Conservation (phyloP, 352 stramenopile species). For the Phytophthora chlamydospora region DNA sequence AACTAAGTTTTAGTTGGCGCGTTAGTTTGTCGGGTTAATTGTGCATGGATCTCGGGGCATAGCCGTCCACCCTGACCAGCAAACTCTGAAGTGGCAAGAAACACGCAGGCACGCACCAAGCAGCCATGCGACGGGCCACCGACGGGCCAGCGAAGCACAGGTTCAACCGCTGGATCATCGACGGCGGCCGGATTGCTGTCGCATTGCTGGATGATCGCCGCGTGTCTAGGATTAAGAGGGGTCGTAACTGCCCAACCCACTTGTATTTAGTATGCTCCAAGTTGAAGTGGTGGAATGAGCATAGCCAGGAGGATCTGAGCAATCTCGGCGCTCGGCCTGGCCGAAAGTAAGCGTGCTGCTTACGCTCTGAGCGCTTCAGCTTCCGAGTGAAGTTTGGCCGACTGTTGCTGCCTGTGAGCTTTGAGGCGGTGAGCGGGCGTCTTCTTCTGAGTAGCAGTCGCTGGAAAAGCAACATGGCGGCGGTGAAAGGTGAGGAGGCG, state of each 20-base stretch:
- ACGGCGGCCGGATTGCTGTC: conserved; percentile 16
- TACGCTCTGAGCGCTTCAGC: too few species aligned
- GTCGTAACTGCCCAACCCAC: not conserved
- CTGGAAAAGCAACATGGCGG: too few species aligned
- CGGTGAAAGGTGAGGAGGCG: too few species aligned
- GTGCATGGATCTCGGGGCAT: not conserved
- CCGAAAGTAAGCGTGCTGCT: too few species aligned
- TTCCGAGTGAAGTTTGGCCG: too few species aligned
- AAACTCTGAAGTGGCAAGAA: conserved; percentile 8
- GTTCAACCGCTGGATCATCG: conserved; percentile 10
- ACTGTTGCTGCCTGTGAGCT: too few species aligned
- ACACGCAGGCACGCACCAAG: conserved; percentile 20
- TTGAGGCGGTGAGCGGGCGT: too few species aligned
- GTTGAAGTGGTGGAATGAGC: too few species aligned
- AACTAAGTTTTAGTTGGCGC: not conserved
- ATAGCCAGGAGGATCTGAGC: too few species aligned
- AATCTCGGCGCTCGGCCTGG: too few species aligned
- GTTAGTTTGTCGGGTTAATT: not conserved
- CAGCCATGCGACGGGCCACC: conserved; percentile 11
- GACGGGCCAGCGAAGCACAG: conserved; percentile 6
- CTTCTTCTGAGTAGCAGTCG: too few species aligned
- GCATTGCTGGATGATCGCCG: not conserved
- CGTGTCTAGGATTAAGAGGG: conserved; percentile 13
- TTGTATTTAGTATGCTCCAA: too few species aligned
- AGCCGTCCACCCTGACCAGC: conserved; percentile 4